Evolutionary conservation across 768 basidiomycete species (phyloP).

Genomic region (Lactarius tabidus): DNA sequence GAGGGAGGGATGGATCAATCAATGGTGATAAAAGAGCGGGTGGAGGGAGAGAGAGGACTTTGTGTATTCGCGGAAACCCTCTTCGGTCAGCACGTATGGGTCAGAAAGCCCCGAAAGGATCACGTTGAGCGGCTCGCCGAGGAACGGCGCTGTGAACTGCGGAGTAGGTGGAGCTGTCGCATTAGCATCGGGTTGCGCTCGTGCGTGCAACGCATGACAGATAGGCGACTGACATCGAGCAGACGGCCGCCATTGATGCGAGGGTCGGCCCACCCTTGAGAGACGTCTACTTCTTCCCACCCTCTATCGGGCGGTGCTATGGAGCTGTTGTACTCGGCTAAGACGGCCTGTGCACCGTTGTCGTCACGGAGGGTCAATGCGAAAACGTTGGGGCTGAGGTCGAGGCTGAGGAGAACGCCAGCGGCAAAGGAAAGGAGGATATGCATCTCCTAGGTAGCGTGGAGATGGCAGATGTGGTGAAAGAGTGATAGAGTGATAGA

Average conservation of each 20-base stretch:
- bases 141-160: constrained; percentile 59
- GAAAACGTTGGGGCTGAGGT: not conserved
- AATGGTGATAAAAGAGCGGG: not conserved
- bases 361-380: not conserved
- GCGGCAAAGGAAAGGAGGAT: not conserved
- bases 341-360: not conserved
- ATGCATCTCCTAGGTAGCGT: constrained; percentile 5
- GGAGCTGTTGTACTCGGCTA: not conserved
- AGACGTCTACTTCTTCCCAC: constrained; percentile 26
- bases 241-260: constrained; percentile 67
- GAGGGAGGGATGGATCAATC: not conserved
- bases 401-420: not conserved
- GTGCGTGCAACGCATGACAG: not conserved
- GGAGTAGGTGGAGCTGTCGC: not conserved
- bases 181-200: constrained; percentile 4
- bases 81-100: constrained; percentile 72
- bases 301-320: not conserved
- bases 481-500: not conserved
- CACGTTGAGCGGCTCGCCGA: constrained; percentile 81
- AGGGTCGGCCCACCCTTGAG: constrained; percentile 59
- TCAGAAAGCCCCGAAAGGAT: constrained; percentile 78
- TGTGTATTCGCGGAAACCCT: constrained; percentile 64
- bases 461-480: not conserved
- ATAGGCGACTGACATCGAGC: constrained; percentile 57
- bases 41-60: constrained; percentile 41